Base-by-base conservation (phyloP, 1,284 basidiomycete genomes). In the Rhodotorula sp. region DNA sequence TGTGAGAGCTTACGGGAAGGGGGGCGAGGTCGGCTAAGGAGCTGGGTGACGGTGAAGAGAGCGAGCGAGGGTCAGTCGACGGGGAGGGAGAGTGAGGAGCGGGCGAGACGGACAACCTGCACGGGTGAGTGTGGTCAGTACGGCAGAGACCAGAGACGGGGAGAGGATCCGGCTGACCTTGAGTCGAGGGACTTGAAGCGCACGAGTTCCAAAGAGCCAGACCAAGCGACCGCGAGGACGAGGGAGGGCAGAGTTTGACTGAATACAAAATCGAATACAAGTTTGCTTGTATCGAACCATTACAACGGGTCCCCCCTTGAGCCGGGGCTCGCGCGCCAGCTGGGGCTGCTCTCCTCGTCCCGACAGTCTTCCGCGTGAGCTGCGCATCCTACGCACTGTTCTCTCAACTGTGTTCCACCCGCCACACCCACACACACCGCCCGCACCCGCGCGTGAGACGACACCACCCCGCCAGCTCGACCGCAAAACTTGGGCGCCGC, bases 361-460 rank as follows among this genome's bases (percentile, higher is more conserved):
- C 58, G 47, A 34, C 58, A 47, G 28, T 56, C 52, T 54, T 46
- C 46, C 22, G 50, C 63, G 63, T 64, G 22, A 64, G 63, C 62
- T 58, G 28, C 30, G 52, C 52, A 50, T 15, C 31, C 26, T 11
- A 26, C 31, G 2, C 59, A 40, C 34, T 24, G 31, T 37, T 28
- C 37, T 15, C 30, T n/a, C 20, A 28, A 54, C 53, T 18, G 5
- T 10, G 44, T 18, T 9, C n/a, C 53, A 34, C 10, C 53, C 62
- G 2, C 15, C n/a, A 9, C 31, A n/a, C 44, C 46, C 3, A 7
- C 62, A 24, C 30, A 16, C 40, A 18, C 44, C 4, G 44, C 28
- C 34, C 9, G 31, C 31, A 20, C 30, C 24, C 54, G 5, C n/a
- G 16, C 57, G 11, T 46, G 57, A 22, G n/a, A 4, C 44, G 40